phyloP scores from a whole-genome alignment of 1,284 basidiomycete species.

The Boletellus sp. region DNA sequence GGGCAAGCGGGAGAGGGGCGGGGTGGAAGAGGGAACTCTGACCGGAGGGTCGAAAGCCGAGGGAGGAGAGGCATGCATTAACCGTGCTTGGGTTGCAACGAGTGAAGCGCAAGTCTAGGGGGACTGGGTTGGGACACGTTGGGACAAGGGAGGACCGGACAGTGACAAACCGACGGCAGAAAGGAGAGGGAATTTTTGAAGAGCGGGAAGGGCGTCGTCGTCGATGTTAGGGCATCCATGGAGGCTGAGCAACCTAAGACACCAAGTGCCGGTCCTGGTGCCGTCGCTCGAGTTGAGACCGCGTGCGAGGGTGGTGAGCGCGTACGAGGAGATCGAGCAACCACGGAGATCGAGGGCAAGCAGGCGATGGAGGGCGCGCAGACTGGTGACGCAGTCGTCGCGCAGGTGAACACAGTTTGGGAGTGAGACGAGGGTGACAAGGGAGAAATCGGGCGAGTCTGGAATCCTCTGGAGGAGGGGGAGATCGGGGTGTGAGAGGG shows the following conservation, averaged over 20 bases:
- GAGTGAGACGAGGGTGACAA: constrained; percentile 60
- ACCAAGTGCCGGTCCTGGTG: constrained; percentile 35
- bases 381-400: constrained; percentile 48
- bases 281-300: constrained; percentile 18
- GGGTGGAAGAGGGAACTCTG: constrained; percentile 28
- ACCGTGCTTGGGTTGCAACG: constrained; percentile 22
- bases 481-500: constrained; percentile 51
- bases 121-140: constrained; percentile 2
- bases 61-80: constrained; percentile 9
- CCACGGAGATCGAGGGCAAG: constrained; percentile 58
- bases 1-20: constrained; percentile 20
- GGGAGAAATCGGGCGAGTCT: constrained; percentile 50
- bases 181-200: constrained; percentile 42
- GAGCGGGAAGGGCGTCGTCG: constrained; percentile 28
- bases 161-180: constrained; percentile 40
- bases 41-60: constrained; percentile 25
- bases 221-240: constrained; percentile 39
- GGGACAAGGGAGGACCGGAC: constrained; percentile 1
- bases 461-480: constrained; percentile 56
- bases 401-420: constrained; percentile 48
- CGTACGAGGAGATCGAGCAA: constrained; percentile 49
- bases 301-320: constrained; percentile 43
- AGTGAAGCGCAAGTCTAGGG: constrained; percentile 32
- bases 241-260: constrained; percentile 42
- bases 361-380: constrained; percentile 51